Evolutionary conservation across 1,284 basidiomycete genomes (phyloP), one percentile per base, ranked within the genome.

Genomic region (Boletellus deceptivus): DNA sequence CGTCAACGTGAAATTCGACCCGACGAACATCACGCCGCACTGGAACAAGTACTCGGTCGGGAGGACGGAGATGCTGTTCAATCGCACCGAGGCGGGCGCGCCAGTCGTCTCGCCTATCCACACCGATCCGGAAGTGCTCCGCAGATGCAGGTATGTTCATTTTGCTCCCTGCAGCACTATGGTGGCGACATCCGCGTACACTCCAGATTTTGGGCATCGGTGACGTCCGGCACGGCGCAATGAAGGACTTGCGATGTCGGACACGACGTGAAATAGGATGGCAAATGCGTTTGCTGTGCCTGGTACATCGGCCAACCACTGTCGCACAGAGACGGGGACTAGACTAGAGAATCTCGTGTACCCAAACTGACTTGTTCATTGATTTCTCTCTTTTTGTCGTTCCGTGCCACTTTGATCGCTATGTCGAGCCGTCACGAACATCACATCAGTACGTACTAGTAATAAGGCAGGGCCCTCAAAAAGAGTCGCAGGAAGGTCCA

Each of bases 1-100:
- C 38, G 59, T 63, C 18, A 59, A 69, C 43, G 17, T 2, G 4
- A 61, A 64, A 20, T 53, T 59, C 6, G 43, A 60, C 31, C 40
- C 52, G 3, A 43, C 36, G 0, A 55, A 67, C 33, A 57, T 69
- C 43, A 68, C 61, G 2, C 67, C 67, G 0, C 0, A 41, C 2
- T 68, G 65, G 65, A 10, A 49, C 11, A 11, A 25, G 22, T 62
- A 64, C 36, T 3, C 8, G 22, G 11, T n/a, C 0, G 52, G 43
- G 8, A 16, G 44, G 10, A 57, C 55, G 16, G 68, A 67, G 17
- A 69, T 69, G 61, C 2, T 69, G 3, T 69, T 69, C 42, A 60
- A 70, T 31, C 33, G 43, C 5, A 67, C 62, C 0, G 55, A 52
- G 17, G 47, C 8, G 1, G 53, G 46, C 2, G 39, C 16, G 1